phyloP scores from a whole-genome alignment of 257 asterid species.

The Nicotiana paniculata region DNA sequence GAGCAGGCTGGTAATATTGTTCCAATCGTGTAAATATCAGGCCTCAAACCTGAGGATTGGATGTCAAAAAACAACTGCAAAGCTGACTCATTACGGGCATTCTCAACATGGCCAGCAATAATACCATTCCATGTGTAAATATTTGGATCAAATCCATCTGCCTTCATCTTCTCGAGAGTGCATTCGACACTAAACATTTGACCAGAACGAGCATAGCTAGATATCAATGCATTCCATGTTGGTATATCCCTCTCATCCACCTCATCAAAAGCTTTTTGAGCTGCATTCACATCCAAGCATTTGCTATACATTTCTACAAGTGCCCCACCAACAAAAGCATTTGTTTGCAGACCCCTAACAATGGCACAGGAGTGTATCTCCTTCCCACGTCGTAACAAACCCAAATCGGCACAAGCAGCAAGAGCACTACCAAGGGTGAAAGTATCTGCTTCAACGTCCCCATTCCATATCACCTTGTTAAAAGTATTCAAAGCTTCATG shows the following conservation, averaged over 20 bases:
- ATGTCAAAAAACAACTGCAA: conserved; percentile 40
- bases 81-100: conserved; percentile 52
- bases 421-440: conserved; percentile 65
- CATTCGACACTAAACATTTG: conserved; percentile 23
- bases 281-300: conserved; percentile 47
- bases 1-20: conserved; percentile 53
- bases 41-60: conserved; percentile 50
- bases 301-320: conserved; percentile 67
- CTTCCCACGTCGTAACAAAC: conserved; percentile 37
- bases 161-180: conserved; percentile 45
- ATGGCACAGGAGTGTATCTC: conserved; percentile 56
- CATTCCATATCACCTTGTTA: conserved; percentile 26
- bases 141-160: conserved; percentile 58
- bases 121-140: conserved; percentile 72
- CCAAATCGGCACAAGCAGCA: conserved; percentile 44
- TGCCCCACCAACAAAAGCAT: conserved; percentile 65
- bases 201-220: conserved; percentile 53
- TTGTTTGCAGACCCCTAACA: conserved; percentile 43
- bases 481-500: conserved; percentile 43
- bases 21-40: conserved; percentile 69
- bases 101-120: conserved; percentile 56
- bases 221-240: conserved; percentile 60
- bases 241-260: conserved; percentile 46
- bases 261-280: conserved; percentile 41
- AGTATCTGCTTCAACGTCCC: conserved; percentile 49